Percentiles rank a stretch among this genome's conserved stretches.
These are phyloP conservation scores for Aspergillus sparsus DNA, from an alignment of 495 filamentous ascomycete genomes.

Conservation along the genomic window DNA sequence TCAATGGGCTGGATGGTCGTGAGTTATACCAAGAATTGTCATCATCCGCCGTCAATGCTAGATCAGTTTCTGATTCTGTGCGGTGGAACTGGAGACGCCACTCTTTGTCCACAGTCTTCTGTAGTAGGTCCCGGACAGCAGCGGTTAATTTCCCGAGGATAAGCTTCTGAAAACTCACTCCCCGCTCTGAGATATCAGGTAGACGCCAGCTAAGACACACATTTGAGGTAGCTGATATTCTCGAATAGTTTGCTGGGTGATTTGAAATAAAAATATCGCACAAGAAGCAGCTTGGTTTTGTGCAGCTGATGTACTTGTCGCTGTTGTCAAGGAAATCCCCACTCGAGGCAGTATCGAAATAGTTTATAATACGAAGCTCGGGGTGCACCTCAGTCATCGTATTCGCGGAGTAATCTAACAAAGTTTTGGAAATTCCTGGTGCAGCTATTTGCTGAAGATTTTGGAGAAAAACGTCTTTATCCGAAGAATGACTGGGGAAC, in stretches of 20 bases:
- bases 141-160: background rate
- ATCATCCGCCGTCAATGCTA: background rate
- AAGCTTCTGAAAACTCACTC: background rate
- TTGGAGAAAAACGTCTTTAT: background rate
- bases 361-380: background rate
- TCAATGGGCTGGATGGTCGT: background rate
- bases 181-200: background rate
- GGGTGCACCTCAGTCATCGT: background rate
- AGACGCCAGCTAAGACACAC: background rate
- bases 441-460: background rate
- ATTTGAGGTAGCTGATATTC: background rate
- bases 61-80: background rate
- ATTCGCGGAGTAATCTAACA: background rate
- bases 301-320: background rate
- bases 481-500: background rate
- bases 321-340: background rate
- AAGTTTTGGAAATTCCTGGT: background rate
- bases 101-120: background rate
- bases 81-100: background rate
- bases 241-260: background rate
- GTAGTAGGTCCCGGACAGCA: background rate
- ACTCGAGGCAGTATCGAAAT: background rate
- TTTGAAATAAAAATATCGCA: conserved; percentile 1
- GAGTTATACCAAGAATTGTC: background rate
- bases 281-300: background rate